Evolutionary conservation across 148 eudicot species (phyloP), one percentile per base, ranked within the genome.

Genomic region (Dianthus caryophyllus): DNA sequence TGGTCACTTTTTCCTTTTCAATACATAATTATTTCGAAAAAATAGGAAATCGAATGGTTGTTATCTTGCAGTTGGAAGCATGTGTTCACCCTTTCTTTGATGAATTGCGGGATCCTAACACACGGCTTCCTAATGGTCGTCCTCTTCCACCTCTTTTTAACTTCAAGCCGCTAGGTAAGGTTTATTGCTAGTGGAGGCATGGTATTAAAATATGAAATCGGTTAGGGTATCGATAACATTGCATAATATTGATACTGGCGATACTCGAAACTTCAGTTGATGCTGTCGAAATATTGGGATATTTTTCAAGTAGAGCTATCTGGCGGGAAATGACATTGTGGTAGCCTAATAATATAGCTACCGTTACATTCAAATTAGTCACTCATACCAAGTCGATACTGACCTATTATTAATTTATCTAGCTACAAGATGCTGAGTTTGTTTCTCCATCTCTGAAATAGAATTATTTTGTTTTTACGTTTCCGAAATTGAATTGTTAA

Each of bases 11-110:
- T 61, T 18, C 31, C 36, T 54, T 65, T 6, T 24, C 21, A 33
- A 27, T 20, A 26, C 49, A 17, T 27, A 29, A 17, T n/a, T n/a
- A n/a, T n/a, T n/a, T 26, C 1, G 43, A 24, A n/a, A 46, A 9
- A 16, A 4, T 4, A 12, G 18, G 0, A 31, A 39, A 55, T 41
- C 31, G 15, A 55, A 13, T 1, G 55, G 46, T 25, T 54, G 33
- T 71, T 70, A 33, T 52, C 27, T 71, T 80, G 76, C 83, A 93
- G 98, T 78, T 93, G 84, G 98, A 94, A 83, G 98, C 98, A 83
- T 94, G 98, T 67, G 77, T 94, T 75, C 98, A 94, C 76, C 91
- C 98, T 59, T 94, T 94, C 85, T 94, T 94, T 75, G 98, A 94
- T 75, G 98, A 94, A 75, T 65, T 94, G 78, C 88, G 97, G 80